phyloP scores from a whole-genome alignment of 2,329 filamentous ascomycete genomes.

The Penicillium sp. region DNA sequence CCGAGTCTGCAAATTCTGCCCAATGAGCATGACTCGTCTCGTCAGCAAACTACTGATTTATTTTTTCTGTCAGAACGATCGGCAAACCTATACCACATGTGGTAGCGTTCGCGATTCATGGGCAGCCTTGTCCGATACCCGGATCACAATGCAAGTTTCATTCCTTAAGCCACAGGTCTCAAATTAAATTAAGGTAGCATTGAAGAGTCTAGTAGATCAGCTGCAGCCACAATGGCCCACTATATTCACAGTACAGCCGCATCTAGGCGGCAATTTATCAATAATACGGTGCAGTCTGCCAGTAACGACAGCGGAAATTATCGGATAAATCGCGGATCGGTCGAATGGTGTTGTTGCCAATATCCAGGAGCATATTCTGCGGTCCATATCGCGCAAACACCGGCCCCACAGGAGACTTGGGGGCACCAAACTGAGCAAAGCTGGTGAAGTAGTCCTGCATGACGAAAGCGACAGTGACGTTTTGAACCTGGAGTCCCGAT shows the following conservation, averaged over 20 bases:
- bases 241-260: background rate
- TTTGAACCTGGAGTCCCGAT: constrained; percentile 24
- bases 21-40: too few relatives aligned
- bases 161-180: background rate
- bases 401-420: constrained; percentile 37
- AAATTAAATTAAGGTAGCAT: background rate
- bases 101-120: background rate
- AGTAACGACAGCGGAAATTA: constrained; percentile 52
- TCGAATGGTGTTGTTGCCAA: constrained; percentile 46
- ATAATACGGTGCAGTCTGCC: constrained; percentile 51
- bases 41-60: too few relatives aligned
- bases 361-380: constrained; percentile 45
- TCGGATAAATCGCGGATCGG: constrained; percentile 41
- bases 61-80: too few relatives aligned
- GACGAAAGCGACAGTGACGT: constrained; percentile 32
- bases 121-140: background rate
- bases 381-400: constrained; percentile 50
- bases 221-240: background rate
- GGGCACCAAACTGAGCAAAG: constrained; percentile 36
- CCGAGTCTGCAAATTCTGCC: background rate
- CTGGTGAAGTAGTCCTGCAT: constrained; percentile 42
- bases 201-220: background rate
- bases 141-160: background rate
- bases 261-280: background rate
- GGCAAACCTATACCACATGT: too few relatives aligned